Evolutionary conservation across 163 green algal species (phyloP), one percentile per base, ranked within the genome.

Genomic region (Chloromonas sp.): DNA sequence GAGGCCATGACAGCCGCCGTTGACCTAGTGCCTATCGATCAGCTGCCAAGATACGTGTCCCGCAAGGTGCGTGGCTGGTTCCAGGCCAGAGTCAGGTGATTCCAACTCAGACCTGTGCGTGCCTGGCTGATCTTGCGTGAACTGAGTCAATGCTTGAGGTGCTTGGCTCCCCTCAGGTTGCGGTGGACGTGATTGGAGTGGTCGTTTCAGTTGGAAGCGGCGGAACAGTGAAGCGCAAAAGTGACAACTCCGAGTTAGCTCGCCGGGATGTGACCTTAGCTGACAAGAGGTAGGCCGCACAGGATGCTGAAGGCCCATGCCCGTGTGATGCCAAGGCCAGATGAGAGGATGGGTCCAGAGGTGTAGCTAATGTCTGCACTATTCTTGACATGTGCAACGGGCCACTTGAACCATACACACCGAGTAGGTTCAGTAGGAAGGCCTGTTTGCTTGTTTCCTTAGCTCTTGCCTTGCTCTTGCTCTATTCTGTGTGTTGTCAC

Each of bases 161-260:
- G 66, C 66, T 76, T n/a, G 66, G 8, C 66, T 76, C 8, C 66
- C 66, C 11, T 76, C 8, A 8, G 8, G 66, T 11, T 76, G 66
- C 66, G 1, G 90, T 98, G 58, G 95, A 98, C 81, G 84, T 98
- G 66, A 78, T 96, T 71, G 95, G 93, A 0, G 90, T 98, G 11
- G 93, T 98, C 59, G 90, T 87, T 0, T 57, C 77, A 1, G 87
- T 95, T 57, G 91, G 88, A 0, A 61, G 85, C 2, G 74, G 96
- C 60, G 91, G 93, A 79, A 93, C 86, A 2, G 88, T 98, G 58
- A 98, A 98, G 89, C 91, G 96, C 78, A 97, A 97, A 90, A 88
- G 83, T 2, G 95, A 98, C 87, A 84, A 89, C 58, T 90, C 81
- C 3, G 95, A 98, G 88, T 84, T 98, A 58, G 66, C 86, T 2